These are phyloP conservation scores for Fragaria iinumae DNA, from an alignment of 306 rosid genomes.

Conservation along the genomic window DNA sequence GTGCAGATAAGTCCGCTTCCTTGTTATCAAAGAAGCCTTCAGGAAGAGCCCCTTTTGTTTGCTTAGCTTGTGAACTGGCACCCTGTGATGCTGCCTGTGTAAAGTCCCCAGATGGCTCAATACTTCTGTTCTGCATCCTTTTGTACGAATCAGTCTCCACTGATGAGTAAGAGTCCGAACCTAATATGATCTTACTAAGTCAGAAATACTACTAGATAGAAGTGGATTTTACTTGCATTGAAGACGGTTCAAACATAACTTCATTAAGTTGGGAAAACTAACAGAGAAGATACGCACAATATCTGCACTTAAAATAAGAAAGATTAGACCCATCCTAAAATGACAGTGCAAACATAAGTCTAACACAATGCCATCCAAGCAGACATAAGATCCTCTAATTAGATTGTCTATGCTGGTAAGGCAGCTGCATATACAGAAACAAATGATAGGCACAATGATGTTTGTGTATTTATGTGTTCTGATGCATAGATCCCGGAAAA, in stretches of 20 bases:
- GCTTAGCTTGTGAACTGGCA: conserved; percentile 55
- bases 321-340: neutral
- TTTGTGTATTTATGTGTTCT: no score
- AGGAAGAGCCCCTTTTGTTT: conserved; percentile 73
- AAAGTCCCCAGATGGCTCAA: conserved; percentile 34
- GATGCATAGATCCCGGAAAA: neutral
- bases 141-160: conserved; percentile 36
- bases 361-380: neutral
- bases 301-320: neutral
- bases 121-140: conserved; percentile 30
- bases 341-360: neutral
- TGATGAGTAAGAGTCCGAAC: conserved; percentile 32
- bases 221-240: neutral
- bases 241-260: neutral
- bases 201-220: neutral
- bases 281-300: neutral
- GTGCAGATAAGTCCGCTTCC: conserved; percentile 90
- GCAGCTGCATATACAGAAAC: no score
- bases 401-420: neutral
- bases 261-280: neutral
- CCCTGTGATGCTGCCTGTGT: conserved; percentile 33
- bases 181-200: conserved; percentile 27
- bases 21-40: conserved; percentile 97
- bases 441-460: no score
- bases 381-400: neutral